Evolutionary conservation across 495 filamentous ascomycete genomes (phyloP).

Genomic region (Neurospora sp.): DNA sequence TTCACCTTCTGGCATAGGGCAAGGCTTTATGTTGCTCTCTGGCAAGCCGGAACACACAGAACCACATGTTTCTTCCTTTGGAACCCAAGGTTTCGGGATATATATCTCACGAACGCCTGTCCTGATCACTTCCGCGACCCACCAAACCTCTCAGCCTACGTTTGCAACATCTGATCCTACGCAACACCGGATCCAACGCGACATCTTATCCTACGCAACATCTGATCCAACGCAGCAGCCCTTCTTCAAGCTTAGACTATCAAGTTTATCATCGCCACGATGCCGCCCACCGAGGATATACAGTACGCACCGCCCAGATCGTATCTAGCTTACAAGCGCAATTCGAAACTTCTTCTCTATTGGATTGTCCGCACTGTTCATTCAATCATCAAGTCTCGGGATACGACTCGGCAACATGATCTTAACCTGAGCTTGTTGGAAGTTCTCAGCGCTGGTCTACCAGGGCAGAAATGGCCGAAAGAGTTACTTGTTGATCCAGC

Average conservation of each 20-base stretch:
- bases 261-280: not conserved
- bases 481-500: not conserved
- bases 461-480: not conserved
- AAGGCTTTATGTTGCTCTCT: not conserved
- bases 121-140: not conserved
- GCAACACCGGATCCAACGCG: too few relatives aligned
- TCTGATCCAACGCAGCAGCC: not conserved
- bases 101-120: not conserved
- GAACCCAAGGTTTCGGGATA: not conserved
- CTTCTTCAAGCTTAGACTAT: not conserved
- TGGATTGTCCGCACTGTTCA: not conserved
- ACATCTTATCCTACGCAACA: not conserved
- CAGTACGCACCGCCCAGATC: not conserved
- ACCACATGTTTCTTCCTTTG: not conserved
- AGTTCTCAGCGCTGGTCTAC: not conserved
- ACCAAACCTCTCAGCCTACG: not conserved
- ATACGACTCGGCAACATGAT: not conserved
- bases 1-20: not conserved
- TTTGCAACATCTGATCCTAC: not conserved
- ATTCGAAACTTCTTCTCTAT: not conserved
- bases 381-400: not conserved
- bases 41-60: not conserved
- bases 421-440: not conserved
- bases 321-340: not conserved
- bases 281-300: not conserved